Base-by-base conservation (phyloP, 2,329 filamentous ascomycete species). In the Eurotiales sp. region DNA sequence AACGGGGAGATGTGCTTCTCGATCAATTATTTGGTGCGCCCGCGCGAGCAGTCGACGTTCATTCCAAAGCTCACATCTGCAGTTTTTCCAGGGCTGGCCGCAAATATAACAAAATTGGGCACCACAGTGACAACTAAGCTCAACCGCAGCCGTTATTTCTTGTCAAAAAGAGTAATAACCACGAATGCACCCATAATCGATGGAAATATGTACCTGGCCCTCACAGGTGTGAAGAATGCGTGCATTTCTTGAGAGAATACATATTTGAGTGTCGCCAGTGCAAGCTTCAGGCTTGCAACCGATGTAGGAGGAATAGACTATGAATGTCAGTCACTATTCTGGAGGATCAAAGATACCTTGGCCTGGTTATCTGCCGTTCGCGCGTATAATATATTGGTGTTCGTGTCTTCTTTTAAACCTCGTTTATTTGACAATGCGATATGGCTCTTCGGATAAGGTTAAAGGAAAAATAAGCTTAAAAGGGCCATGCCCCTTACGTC, bases 71-170 rank as follows among this genome's bases (percentile, higher is more conserved):
- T 32, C 52, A 47, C 76, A 79, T 0, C 0, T 0, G 23, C 73
- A 79, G 0, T 40, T 63, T 22, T 70, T 72, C 76, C 76, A 79
- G 3, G 0, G 3, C 0, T 15, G 12, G 4, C 76, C 76, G 37
- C 77, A 81, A 0, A 62, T 14, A 34, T 79, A 79, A 57, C 78
- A 81, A 56, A 80, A 82, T n/a, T 79, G 25, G 0, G n/a, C n/a
- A n/a, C n/a, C n/a, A n/a, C n/a, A n/a, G n/a, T n/a, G n/a, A n/a
- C n/a, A n/a, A n/a, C n/a, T n/a, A n/a, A 6, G 4, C 34, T 14
- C 21, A 8, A 10, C 8, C 19, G n/a, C 23, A n/a, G n/a, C n/a
- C n/a, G 32, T 21, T 22, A 40, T 40, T 8, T 14, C 19, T 12
- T 40, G 45, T 30, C 39, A 10, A 34, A 14, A 30, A 47, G 45